Conservation (phyloP, 495 filamentous ascomycete species). For the Aspergillus carlsbadensis region DNA sequence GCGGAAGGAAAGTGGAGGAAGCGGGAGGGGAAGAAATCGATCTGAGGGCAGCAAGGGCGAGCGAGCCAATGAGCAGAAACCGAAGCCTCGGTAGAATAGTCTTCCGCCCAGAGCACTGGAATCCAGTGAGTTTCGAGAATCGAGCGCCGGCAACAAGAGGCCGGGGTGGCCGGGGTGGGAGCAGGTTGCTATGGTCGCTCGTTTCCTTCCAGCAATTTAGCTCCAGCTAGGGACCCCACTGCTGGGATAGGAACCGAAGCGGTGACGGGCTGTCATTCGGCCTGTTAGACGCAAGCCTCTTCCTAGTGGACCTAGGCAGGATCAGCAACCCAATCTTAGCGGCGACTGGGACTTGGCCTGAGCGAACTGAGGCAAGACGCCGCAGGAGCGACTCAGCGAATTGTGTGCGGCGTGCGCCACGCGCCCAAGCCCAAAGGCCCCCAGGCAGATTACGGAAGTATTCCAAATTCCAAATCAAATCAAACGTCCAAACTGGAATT, state of each 20-base stretch:
- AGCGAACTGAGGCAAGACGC: background rate
- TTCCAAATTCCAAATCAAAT: constrained; percentile 27
- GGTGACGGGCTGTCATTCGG: constrained; percentile 14
- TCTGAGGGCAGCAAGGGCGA: constrained; percentile 6
- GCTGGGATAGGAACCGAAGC: constrained; percentile 4
- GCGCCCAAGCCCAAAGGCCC: constrained; percentile 19
- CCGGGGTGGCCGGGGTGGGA: background rate
- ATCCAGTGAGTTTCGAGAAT: background rate
- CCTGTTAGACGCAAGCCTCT: constrained; percentile 18
- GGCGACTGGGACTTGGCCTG: constrained; percentile 8
- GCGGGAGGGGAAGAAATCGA: background rate
- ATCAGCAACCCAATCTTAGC: constrained; percentile 26
- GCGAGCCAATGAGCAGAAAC: constrained; percentile 15
- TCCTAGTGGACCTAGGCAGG: constrained; percentile 13
- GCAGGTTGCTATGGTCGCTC: background rate
- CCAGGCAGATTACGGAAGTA: constrained; percentile 11
- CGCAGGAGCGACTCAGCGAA: constrained; percentile 13
- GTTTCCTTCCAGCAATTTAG: constrained; percentile 3
- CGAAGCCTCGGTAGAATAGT: constrained; percentile 2
- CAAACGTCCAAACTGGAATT: constrained; percentile 24
- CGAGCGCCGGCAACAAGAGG: background rate
- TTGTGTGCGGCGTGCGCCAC: constrained; percentile 22
- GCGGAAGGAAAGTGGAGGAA: background rate
- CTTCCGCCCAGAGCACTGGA: constrained; percentile 17
- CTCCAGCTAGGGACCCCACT: constrained; percentile 8